Percentiles rank a stretch among this genome's conserved stretches.
Conservation (phyloP, 352 stramenopile species). For the Albugo candida region DNA sequence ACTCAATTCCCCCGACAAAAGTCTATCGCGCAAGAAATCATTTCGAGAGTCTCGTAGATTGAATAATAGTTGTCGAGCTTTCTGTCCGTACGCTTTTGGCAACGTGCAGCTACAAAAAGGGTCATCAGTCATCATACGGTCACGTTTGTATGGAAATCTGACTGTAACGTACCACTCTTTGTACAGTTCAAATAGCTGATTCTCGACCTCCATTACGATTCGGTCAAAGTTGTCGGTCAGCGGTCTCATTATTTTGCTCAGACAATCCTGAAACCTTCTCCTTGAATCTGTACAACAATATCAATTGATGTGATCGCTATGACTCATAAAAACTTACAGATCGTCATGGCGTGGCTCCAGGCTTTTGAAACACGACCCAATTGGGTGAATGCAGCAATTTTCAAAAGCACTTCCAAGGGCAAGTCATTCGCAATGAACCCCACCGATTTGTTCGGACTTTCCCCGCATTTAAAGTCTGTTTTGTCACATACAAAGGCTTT, state of each 20-base stretch:
- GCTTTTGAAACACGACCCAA: conserved; percentile 62
- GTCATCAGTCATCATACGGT: not conserved
- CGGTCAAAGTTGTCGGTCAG: not conserved
- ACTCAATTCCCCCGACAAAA: conserved; percentile 35
- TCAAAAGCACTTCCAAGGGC: conserved; percentile 49
- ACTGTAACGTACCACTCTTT: conserved; percentile 1
- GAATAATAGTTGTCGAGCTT: conserved; percentile 61
- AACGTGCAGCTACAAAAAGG: conserved; percentile 26
- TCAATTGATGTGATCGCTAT: not conserved
- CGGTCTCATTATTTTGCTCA: too few species aligned
- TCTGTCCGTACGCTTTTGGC: conserved; percentile 60
- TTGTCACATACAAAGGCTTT: too few species aligned
- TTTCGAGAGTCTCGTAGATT: conserved; percentile 68
- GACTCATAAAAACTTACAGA: conserved; percentile 12
- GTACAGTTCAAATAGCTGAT: conserved; percentile 1
- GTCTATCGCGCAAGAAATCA: conserved; percentile 30
- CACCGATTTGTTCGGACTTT: not conserved
- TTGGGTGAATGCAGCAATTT: conserved; percentile 43
- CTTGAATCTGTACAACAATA: not conserved
- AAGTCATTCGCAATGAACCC: conserved; percentile 21
- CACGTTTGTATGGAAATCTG: not conserved
- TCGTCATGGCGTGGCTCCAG: conserved; percentile 55
- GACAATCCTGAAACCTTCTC: too few species aligned
- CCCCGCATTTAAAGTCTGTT: not conserved
- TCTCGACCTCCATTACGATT: conserved; percentile 1